Evolutionary conservation across 2,329 filamentous ascomycete genomes (phyloP), one percentile per base, ranked within the genome.

Genomic region (Tolypocladium guangdongense): DNA sequence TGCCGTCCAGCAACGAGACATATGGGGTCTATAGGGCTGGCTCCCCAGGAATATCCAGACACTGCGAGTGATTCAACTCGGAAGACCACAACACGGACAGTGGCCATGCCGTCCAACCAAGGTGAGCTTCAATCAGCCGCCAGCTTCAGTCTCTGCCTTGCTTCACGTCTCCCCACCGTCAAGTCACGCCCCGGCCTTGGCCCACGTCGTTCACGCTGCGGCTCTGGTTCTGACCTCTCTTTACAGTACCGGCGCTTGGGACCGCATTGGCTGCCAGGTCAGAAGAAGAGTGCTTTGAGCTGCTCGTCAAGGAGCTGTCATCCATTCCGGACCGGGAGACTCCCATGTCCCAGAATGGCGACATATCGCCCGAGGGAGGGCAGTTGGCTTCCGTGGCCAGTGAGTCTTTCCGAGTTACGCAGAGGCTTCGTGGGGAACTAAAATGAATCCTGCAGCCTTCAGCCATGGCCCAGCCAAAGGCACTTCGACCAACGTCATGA

Each of bases 401-500:
- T 53, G 14, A 52, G 49, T 37, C 24, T 4, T 46, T 32, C 36
- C 36, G 20, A 46, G 16, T n/a, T n/a, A 20, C 24, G 4, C 10
- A 10, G 27, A 8, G 4, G 18, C 18, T 4, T 30, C 4, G 16
- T 10, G 5, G 16, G 18, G 11, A 18, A 32, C 27, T 46, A 46
- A 46, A 1, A n/a, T 32, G 43, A 27, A 32, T 5, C 16, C 6
- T 32, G 18, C 41, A 46, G 43, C 7, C 24, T 39, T 45, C 27
- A 33, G 4, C 16, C 36, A 20, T n/a, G 48, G n/a, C 50, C 24
- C 48, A n/a, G 12, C 45, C 30, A 27, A 24, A 7, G 37, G 51
- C 20, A 56, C 58, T 2, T 56, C 59, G 3, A 67, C 61, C 5
- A 68, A 68, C 52, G 61, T 63, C 14, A 61, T 63, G 59, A 65